Evolutionary conservation across 1,139 yeast species (phyloP), one percentile per base, ranked within the genome.

Genomic region (Blastobotrys proliferans): DNA sequence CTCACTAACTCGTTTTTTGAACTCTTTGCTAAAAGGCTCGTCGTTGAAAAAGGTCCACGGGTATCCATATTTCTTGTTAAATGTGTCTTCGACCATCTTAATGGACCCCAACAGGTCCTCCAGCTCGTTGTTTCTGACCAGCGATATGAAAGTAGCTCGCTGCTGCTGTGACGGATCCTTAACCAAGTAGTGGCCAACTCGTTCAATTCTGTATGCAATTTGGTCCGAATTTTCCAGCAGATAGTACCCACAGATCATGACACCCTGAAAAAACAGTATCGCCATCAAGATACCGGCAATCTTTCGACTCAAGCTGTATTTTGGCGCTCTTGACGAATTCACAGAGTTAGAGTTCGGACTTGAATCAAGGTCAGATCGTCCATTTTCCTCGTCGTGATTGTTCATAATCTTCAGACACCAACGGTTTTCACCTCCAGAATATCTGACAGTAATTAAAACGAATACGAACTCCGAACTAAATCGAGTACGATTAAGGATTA

Each of bases 11-110:
- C 46, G 34, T 10, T 58, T 51, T 53, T 71, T 83, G 64, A 84
- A 85, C 30, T 62, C 62, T 0, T 76, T 74, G 1, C 77, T 67
- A 58, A 86, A 86, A 6, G 78, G 79, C 45, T 68, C 70, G 56
- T 86, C 94, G 58, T 85, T 86, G 40, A 86, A 60, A 55, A 86
- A 84, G 1, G 86, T 83, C 69, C 86, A 85, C 0, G 95, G 94
- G 57, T 86, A 86, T 40, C 74, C 71, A 61, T 79, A 86, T 57
- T 83, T 80, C 22, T 63, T 51, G 58, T 87, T 87, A 66, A 87
- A 86, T 3, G 69, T 71, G 21, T 61, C 61, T 56, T 86, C 94
- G 29, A 86, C 73, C 51, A 72, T 73, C 38, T 60, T 57, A 43
- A 86, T 77, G 1, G 94, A 74, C 10, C 56, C 54, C 0, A 75